Conservation (phyloP, 192 early-diverging fungal genomes). For the Coemansia sp. region DNA sequence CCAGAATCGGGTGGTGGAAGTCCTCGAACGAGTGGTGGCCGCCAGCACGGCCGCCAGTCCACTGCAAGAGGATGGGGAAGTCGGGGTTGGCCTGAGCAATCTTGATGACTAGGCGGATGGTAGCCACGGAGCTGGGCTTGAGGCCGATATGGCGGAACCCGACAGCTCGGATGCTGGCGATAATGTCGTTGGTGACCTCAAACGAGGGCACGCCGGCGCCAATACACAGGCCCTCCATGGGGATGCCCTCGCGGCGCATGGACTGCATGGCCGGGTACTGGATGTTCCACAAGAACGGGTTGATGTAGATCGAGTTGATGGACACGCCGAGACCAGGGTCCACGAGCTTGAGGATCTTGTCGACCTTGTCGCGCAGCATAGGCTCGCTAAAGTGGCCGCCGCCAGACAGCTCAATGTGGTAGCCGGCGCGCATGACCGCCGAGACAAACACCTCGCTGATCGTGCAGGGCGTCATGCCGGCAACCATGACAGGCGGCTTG, state of each 20-base stretch:
- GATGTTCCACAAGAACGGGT: conserved; percentile 80
- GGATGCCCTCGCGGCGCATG: conserved; percentile 82
- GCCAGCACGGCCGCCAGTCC: conserved; percentile 96
- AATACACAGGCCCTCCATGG: conserved; percentile 90
- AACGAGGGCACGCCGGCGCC: conserved; percentile 91
- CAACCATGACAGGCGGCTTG: conserved; percentile 92
- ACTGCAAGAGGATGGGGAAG: conserved; percentile 92
- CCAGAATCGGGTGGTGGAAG: conserved; percentile 87
- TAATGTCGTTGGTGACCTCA: conserved; percentile 81
- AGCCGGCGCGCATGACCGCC: conserved; percentile 88
- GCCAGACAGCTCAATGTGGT: conserved; percentile 91
- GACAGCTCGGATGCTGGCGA: conserved; percentile 71
- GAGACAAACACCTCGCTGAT: conserved; percentile 78
- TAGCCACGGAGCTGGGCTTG: conserved; percentile 80
- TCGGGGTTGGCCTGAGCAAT: conserved; percentile 85
- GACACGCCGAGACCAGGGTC: conserved; percentile 86
- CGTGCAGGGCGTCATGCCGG: conserved; percentile 93
- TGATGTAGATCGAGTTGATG: conserved; percentile 90
- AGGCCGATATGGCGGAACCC: conserved; percentile 82
- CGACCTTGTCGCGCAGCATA: conserved; percentile 69
- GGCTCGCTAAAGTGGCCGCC: conserved; percentile 86
- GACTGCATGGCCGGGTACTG: conserved; percentile 85
- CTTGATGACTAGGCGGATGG: conserved; percentile 81
- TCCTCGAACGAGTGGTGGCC: conserved; percentile 98
- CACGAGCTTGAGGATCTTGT: conserved; percentile 71